These are phyloP conservation scores for Colletotrichum eleusines DNA, from an alignment of 2,329 filamentous ascomycete genomes.

Conservation along the genomic window DNA sequence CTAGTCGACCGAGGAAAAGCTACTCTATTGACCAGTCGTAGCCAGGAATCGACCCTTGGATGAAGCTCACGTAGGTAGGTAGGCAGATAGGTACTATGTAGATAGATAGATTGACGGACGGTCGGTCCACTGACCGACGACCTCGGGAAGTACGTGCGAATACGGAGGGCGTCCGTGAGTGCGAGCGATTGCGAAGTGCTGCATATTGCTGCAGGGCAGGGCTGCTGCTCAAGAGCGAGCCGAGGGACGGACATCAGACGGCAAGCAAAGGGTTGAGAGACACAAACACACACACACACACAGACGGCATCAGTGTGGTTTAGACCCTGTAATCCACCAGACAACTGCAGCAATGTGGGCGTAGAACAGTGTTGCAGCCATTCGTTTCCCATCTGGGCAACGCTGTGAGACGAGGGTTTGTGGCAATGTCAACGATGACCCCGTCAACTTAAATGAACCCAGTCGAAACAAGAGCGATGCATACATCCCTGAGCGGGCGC, in stretches of 20 bases:
- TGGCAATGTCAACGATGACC: neutral
- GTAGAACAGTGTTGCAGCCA: too few species aligned
- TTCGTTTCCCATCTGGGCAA: neutral
- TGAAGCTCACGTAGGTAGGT: too few species aligned
- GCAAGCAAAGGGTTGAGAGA: neutral
- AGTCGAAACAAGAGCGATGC: neutral
- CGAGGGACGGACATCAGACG: slow-evolving; percentile 19
- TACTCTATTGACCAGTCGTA: too few species aligned
- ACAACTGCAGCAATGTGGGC: neutral
- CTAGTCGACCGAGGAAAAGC: neutral
- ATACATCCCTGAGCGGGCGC: slow-evolving; percentile 4
- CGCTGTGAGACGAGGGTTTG: slow-evolving; percentile 5
- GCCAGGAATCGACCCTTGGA: too few species aligned
- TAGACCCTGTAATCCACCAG: slow-evolving; percentile 1
- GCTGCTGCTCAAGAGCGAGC: slow-evolving; percentile 5
- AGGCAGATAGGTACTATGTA: too few species aligned
- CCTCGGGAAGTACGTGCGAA: slow-evolving; percentile 28
- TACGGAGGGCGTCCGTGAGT: slow-evolving; percentile 11
- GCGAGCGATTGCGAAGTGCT: slow-evolving; percentile 22
- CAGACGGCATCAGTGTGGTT: slow-evolving; percentile 2
- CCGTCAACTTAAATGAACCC: slow-evolving; percentile 11
- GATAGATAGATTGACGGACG: too few species aligned
- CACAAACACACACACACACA: neutral
- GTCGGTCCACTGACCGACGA: slow-evolving; percentile 16
- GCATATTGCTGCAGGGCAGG: neutral